Percentiles rank a stretch among this genome's conserved stretches.
These are phyloP conservation scores for Fusarium palustre DNA, from an alignment of 2,329 filamentous ascomycete species.

Conservation along the genomic window DNA sequence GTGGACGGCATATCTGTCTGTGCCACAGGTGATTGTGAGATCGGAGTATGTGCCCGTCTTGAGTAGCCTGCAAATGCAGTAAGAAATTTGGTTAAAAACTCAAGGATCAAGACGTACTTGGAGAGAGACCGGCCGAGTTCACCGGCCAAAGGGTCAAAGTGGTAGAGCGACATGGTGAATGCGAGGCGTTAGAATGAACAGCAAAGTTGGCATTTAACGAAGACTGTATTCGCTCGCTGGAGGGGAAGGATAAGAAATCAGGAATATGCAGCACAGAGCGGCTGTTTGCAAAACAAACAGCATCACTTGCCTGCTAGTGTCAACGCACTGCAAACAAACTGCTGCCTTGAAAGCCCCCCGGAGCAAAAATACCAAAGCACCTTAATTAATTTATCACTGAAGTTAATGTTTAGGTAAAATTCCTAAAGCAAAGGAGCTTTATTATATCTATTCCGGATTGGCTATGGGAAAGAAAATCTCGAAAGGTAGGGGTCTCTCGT, in stretches of 20 bases:
- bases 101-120: neutral
- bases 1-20: neutral
- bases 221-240: neutral
- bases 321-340: neutral
- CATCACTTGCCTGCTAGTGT: neutral
- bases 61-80: neutral
- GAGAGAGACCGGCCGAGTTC: neutral
- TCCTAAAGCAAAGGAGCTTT: neutral
- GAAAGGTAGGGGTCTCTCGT: neutral
- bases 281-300: neutral
- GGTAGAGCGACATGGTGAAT: neutral
- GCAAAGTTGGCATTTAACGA: neutral
- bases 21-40: neutral
- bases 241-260: neutral
- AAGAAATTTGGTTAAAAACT: accelerated
- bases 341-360: too few species aligned
- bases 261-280: too few species aligned
- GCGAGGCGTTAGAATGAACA: neutral
- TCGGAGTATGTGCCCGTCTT: neutral
- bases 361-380: neutral
- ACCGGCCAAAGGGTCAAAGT: neutral
- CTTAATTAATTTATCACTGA: neutral
- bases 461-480: neutral
- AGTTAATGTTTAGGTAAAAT: neutral
- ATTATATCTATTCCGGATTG: neutral